These are phyloP conservation scores for Malassezia nana DNA, from an alignment of 1,284 basidiomycete species.

Conservation along the genomic window DNA sequence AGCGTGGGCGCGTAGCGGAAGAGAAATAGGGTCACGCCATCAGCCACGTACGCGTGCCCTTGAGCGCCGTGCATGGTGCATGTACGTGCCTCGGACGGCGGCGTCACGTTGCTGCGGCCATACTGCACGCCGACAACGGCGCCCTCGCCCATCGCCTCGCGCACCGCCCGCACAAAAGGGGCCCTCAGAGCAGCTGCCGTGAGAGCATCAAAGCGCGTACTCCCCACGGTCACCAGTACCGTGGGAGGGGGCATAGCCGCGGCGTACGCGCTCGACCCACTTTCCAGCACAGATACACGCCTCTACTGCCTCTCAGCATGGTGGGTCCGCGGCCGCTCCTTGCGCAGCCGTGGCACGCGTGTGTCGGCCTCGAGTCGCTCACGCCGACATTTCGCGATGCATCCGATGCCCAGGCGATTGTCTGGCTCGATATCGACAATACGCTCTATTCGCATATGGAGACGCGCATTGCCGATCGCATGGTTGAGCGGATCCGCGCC, in stretches of 20 bases:
- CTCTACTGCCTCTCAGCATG: neutral
- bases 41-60: neutral
- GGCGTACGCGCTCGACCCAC: neutral
- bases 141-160: neutral
- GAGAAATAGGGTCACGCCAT: slow-evolving; percentile 21
- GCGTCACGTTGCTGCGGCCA: neutral
- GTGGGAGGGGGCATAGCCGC: neutral
- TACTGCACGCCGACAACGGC: slow-evolving; percentile 7
- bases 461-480: slow-evolving; percentile 58
- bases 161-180: neutral
- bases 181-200: slow-evolving; percentile 22
- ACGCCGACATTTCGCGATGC: slow-evolving; percentile 4
- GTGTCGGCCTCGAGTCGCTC: slow-evolving; percentile 26
- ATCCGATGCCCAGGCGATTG: slow-evolving; percentile 49
- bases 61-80: slow-evolving; percentile 21
- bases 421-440: slow-evolving; percentile 76
- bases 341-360: slow-evolving; percentile 4
- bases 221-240: slow-evolving; percentile 38
- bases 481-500: slow-evolving; percentile 69
- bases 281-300: neutral
- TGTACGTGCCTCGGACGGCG: neutral
- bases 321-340: too few species aligned
- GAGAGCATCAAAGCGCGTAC: slow-evolving; percentile 33
- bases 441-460: slow-evolving; percentile 57
- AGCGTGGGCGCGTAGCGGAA: slow-evolving; percentile 28